These are phyloP conservation scores for Cardamine chenopodiifolia DNA, from an alignment of 345 rosid genomes.

Conservation along the genomic window DNA sequence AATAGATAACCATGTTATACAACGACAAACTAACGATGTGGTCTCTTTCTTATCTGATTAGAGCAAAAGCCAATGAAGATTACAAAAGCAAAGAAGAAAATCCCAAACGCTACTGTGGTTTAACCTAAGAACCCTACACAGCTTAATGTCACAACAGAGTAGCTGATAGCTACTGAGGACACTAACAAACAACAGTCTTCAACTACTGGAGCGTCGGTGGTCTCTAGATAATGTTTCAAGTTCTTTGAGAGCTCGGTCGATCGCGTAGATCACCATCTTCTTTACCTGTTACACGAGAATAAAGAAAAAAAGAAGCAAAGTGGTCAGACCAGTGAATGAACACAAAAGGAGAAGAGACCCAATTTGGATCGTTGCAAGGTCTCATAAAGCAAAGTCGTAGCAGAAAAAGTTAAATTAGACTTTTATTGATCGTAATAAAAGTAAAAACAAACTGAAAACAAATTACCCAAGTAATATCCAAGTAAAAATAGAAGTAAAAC, in stretches of 20 bases:
- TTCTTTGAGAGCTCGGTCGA: constrained; percentile 46
- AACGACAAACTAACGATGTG: neutral
- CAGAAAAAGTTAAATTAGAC: neutral
- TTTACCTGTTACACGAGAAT: constrained; percentile 53
- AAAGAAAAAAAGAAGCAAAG: neutral
- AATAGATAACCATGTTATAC: neutral
- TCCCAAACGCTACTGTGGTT: neutral
- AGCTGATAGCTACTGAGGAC: neutral
- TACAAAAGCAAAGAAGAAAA: neutral
- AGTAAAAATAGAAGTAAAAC: neutral
- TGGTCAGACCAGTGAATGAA: neutral
- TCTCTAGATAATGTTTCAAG: constrained; percentile 11
- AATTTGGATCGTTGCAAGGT: neutral
- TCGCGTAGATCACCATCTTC: constrained; percentile 77
- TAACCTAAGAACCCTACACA: neutral
- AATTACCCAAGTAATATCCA: neutral
- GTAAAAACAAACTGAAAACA: neutral
- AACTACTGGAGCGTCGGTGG: constrained; percentile 5
- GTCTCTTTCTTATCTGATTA: neutral
- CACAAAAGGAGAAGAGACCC: neutral
- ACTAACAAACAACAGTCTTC: neutral
- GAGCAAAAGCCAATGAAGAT: neutral
- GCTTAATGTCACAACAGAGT: constrained; percentile 1
- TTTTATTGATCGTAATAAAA: neutral
- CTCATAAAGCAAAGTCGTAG: neutral